A percentile compares a stretch with the other conserved stretches of the same genome.
phyloP scores from a whole-genome alignment of 2,329 filamentous ascomycete species.

The Alternaria dauci region DNA sequence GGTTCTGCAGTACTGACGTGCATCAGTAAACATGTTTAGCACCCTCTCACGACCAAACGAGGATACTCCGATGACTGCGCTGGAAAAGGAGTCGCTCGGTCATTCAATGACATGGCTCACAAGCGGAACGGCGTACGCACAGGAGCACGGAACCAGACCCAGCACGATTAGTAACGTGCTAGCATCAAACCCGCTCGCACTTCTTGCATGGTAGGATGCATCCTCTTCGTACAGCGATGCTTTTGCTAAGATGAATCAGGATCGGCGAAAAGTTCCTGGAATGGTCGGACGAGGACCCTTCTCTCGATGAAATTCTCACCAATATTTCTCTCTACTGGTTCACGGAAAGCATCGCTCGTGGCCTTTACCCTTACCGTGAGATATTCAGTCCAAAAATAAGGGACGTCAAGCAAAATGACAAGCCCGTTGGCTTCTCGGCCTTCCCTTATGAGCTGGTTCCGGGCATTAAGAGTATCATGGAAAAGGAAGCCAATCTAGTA shows the following conservation, averaged over 20 bases:
- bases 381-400: slow-evolving; percentile 24
- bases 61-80: slow-evolving; percentile 17
- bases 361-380: slow-evolving; percentile 61
- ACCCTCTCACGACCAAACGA: slow-evolving; percentile 22
- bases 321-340: slow-evolving; percentile 66
- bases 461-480: slow-evolving; percentile 49
- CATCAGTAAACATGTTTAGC: slow-evolving; percentile 40
- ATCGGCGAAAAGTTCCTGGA: slow-evolving; percentile 66
- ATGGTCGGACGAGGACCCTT: slow-evolving; percentile 59
- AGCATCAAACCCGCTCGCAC: slow-evolving; percentile 62
- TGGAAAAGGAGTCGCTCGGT: slow-evolving; percentile 30
- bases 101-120: slow-evolving; percentile 45
- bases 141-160: slow-evolving; percentile 64
- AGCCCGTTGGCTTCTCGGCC: slow-evolving; percentile 56
- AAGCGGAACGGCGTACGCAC: slow-evolving; percentile 60
- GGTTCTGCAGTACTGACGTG: background rate
- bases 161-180: slow-evolving; percentile 66
- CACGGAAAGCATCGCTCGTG: slow-evolving; percentile 56
- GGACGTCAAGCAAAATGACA: slow-evolving; percentile 22
- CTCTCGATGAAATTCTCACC: slow-evolving; percentile 58
- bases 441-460: slow-evolving; percentile 56
- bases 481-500: slow-evolving; percentile 51
- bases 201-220: slow-evolving; percentile 61
- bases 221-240: background rate
- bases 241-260: slow-evolving; percentile 23